Percentiles rank a stretch among this genome's conserved stretches.
These are phyloP conservation scores for Sporothrix humicola DNA, from an alignment of 2,329 filamentous ascomycete genomes.

Conservation along the genomic window DNA sequence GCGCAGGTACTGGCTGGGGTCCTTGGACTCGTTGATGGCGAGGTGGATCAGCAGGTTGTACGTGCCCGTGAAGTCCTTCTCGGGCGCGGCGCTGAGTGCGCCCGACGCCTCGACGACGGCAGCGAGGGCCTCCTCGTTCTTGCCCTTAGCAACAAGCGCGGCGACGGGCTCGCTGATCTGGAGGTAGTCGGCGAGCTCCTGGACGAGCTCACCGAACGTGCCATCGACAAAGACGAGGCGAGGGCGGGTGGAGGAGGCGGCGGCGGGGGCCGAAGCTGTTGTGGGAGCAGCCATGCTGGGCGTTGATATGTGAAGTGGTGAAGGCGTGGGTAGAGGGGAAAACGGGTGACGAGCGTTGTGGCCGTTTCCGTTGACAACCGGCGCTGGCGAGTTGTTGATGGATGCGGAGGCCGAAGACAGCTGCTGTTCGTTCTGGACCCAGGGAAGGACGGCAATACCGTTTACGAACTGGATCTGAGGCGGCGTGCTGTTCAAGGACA, in stretches of 20 bases:
- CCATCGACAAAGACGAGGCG: conserved; percentile 83
- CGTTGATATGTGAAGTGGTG: background rate
- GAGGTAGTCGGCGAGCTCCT: conserved; percentile 94
- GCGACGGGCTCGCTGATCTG: conserved; percentile 80
- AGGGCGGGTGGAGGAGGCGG: conserved; percentile 47
- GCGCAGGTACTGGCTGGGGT: conserved; percentile 83
- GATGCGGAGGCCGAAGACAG: too few relatives aligned
- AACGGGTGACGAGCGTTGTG: background rate
- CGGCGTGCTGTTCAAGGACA: background rate
- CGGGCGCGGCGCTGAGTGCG: conserved; percentile 80
- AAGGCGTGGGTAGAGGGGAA: background rate
- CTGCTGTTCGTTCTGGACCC: background rate
- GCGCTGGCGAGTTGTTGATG: background rate
- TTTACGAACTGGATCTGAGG: background rate
- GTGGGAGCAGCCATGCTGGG: conserved; percentile 34
- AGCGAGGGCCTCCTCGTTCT: conserved; percentile 87
- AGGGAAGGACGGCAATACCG: background rate
- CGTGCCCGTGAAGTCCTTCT: conserved; percentile 95
- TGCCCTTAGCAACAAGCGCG: conserved; percentile 72
- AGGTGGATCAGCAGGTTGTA: conserved; percentile 98
- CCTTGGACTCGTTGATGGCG: conserved; percentile 77
- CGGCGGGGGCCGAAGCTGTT: conserved; percentile 27
- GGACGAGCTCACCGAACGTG: conserved; percentile 87
- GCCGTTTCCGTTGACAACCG: background rate
- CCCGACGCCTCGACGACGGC: conserved; percentile 83